phyloP scores from a whole-genome alignment of 2,329 filamentous ascomycete genomes.

The Ophiocordyceps camponoti-leonardi region DNA sequence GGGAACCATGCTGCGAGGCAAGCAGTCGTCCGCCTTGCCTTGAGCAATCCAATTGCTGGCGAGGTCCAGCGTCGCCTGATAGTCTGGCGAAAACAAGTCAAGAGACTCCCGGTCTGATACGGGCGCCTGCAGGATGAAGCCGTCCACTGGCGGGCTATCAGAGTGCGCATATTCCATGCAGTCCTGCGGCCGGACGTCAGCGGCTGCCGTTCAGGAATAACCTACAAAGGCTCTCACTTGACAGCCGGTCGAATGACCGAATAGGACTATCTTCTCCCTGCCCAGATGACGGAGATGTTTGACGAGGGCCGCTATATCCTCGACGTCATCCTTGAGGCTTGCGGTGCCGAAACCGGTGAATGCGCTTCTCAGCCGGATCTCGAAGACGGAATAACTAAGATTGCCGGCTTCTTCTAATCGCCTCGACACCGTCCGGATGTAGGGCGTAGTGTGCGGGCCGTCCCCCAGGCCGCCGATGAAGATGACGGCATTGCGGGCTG shows the following conservation, averaged over 20 bases:
- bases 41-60: conserved; percentile 37
- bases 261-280: conserved; percentile 32
- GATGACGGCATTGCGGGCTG: conserved; percentile 40
- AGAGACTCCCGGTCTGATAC: conserved; percentile 61
- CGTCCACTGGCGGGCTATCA: conserved; percentile 42
- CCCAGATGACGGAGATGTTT: conserved; percentile 33
- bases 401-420: conserved; percentile 19
- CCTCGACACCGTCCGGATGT: conserved; percentile 29
- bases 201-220: neutral
- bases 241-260: conserved; percentile 42
- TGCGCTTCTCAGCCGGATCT: conserved; percentile 36
- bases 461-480: conserved; percentile 57
- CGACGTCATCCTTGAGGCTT: conserved; percentile 32
- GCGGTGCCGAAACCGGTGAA: conserved; percentile 34
- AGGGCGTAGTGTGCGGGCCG: conserved; percentile 47
- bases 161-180: conserved; percentile 36
- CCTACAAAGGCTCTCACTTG: conserved; percentile 21
- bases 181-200: conserved; percentile 21
- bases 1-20: conserved; percentile 30
- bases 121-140: conserved; percentile 63
- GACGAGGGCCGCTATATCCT: conserved; percentile 34
- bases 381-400: conserved; percentile 35
- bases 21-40: conserved; percentile 34
- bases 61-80: conserved; percentile 26
- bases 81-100: conserved; percentile 23